Conservation (phyloP, 768 basidiomycete genomes). For the Cystofilobasidium bisporidii region DNA sequence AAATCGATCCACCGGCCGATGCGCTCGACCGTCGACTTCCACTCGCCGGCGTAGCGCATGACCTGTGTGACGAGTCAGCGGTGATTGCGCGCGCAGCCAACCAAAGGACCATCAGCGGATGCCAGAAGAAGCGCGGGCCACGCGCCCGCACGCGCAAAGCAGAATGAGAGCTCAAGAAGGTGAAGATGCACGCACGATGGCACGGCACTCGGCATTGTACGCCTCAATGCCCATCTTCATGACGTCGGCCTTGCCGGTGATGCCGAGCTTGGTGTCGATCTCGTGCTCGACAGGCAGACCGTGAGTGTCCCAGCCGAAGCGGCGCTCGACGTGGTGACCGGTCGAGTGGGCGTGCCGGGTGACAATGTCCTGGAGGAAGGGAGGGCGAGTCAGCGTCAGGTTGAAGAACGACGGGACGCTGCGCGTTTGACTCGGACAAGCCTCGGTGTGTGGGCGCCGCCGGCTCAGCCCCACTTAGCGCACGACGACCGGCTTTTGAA, state of each 20-base stretch:
- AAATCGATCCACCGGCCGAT: constrained; percentile 99
- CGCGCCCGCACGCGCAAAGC: too few species aligned
- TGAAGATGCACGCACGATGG: constrained; percentile 53
- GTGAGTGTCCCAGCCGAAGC: constrained; percentile 99
- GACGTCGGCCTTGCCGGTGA: constrained; percentile 87
- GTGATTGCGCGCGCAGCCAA: too few species aligned
- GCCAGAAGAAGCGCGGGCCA: too few species aligned
- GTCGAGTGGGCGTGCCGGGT: constrained; percentile 90
- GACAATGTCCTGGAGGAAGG: constrained; percentile 74
- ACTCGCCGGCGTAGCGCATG: constrained; percentile 91
- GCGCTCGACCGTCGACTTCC: constrained; percentile 88
- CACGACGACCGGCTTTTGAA: too few species aligned
- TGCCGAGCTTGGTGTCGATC: constrained; percentile 91
- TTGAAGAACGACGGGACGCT: too few species aligned
- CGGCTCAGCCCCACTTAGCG: too few species aligned
- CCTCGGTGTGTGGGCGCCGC: too few species aligned
- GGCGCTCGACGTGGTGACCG: constrained; percentile 80
- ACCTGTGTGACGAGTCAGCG: constrained; percentile 38
- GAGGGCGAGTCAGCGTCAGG: background rate
- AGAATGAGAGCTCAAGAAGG: background rate
- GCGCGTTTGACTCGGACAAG: background rate
- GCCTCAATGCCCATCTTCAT: constrained; percentile 90
- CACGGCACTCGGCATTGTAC: constrained; percentile 93
- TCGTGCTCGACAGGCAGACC: constrained; percentile 98
- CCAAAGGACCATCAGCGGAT: too few species aligned